A percentile compares a stretch with the other conserved stretches of the same genome.
These are phyloP conservation scores for Debaryomyces nepalensis DNA, from an alignment of 1,139 yeast genomes.

Conservation along the genomic window DNA sequence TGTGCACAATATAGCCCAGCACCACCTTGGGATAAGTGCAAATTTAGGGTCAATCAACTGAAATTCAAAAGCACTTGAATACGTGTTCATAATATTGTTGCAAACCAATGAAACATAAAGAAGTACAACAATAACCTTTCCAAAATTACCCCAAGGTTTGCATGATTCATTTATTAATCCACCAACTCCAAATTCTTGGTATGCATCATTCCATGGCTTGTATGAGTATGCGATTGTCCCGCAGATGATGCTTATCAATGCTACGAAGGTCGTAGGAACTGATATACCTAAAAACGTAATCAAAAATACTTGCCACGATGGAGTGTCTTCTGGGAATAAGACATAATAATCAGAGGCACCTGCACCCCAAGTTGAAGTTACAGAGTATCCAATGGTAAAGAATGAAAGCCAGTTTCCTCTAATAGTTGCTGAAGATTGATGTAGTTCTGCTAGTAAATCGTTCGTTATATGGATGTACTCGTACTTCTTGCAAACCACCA, in stretches of 20 bases:
- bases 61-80: constrained; percentile 31
- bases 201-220: constrained; percentile 31
- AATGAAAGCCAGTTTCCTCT: constrained; percentile 33
- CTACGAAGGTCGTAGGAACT: constrained; percentile 33
- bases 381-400: constrained; percentile 32
- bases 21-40: constrained; percentile 30
- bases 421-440: constrained; percentile 16
- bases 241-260: constrained; percentile 27
- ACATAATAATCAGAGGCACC: constrained; percentile 36
- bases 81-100: constrained; percentile 41
- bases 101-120: constrained; percentile 41
- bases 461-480: constrained; percentile 21
- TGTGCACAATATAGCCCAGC: constrained; percentile 29
- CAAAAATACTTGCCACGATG: constrained; percentile 23
- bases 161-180: constrained; percentile 29
- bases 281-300: constrained; percentile 30
- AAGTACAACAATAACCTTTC: constrained; percentile 38
- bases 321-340: constrained; percentile 30
- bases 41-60: constrained; percentile 28
- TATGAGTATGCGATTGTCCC: constrained; percentile 31
- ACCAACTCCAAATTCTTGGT: constrained; percentile 27
- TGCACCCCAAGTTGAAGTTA: constrained; percentile 34
- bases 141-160: constrained; percentile 32
- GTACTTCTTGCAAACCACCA: constrained; percentile 27
- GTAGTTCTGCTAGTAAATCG: constrained; percentile 20